Conservation (phyloP, 2,329 filamentous ascomycete species). For the Emmonsia crescens region DNA sequence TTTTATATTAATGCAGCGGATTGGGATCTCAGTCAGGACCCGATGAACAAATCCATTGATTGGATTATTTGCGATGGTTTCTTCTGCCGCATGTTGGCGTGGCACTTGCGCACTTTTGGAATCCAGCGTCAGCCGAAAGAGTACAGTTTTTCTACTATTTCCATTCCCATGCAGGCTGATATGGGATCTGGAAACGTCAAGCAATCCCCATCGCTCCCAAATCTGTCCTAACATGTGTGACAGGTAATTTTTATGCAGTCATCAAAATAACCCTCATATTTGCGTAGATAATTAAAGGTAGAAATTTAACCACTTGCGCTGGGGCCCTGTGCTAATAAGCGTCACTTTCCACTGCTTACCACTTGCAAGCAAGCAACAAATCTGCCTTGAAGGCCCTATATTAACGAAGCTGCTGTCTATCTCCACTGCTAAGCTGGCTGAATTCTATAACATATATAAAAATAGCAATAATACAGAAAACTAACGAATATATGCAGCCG, state of each 20-base stretch:
- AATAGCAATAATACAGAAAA: neutral
- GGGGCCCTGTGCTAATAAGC: neutral
- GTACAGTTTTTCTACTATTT: neutral
- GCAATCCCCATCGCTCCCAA: neutral
- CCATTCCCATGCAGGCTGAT: neutral
- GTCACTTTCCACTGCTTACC: neutral
- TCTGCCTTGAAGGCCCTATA: neutral
- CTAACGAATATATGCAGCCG: neutral
- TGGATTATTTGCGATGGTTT: neutral
- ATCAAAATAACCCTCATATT: neutral
- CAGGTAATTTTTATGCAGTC: neutral
- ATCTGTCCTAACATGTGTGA: neutral
- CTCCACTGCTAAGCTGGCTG: neutral
- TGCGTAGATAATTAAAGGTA: neutral
- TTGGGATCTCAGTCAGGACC: neutral
- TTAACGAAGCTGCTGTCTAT: neutral
- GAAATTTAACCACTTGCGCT: neutral
- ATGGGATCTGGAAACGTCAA: neutral
- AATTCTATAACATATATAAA: neutral
- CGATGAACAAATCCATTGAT: neutral
- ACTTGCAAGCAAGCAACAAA: neutral
- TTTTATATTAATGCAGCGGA: neutral
- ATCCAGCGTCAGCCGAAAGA: neutral
- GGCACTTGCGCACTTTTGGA: neutral
- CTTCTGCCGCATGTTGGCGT: neutral